Conservation (phyloP, 805 yeast species). For the Wickerhamiella musiphila region DNA sequence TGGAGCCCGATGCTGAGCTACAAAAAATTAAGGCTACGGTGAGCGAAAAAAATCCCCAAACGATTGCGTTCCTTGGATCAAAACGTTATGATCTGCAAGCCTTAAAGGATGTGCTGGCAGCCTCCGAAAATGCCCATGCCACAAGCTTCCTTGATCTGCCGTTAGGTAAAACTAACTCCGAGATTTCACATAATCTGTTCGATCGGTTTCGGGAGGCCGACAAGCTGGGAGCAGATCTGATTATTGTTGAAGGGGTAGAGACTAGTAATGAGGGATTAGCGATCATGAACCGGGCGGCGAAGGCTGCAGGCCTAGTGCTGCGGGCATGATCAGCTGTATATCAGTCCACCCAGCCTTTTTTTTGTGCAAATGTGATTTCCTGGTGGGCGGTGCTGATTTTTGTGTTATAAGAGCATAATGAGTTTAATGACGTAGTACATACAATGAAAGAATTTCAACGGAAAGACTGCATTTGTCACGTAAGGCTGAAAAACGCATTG, state of each 20-base stretch:
- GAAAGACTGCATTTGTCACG: no score
- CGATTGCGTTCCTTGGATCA: constrained; percentile 6
- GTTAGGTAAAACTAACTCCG: constrained; percentile 33
- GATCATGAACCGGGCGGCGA: constrained; percentile 74
- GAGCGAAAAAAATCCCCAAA: constrained; percentile 3
- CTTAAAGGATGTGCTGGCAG: background rate
- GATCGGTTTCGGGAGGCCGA: constrained; percentile 61
- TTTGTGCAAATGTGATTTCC: no score
- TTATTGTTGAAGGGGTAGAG: constrained; percentile 69
- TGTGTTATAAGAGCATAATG: no score
- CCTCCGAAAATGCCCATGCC: no score
- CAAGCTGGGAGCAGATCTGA: constrained; percentile 43
- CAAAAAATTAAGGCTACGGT: constrained; percentile 12
- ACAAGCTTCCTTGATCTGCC: constrained; percentile 15
- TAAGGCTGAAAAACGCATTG: no score
- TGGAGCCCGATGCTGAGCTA: constrained; percentile 31
- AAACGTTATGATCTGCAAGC: background rate
- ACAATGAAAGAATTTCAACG: no score
- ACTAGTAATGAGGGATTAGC: constrained; percentile 77
- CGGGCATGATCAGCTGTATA: no score
- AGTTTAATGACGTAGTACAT: no score
- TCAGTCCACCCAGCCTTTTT: no score
- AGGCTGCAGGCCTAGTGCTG: constrained; percentile 41
- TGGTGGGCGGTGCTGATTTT: no score
- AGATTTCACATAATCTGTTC: constrained; percentile 64